phyloP scores from a whole-genome alignment of 208 protist genomes.

The Leishmania guyanensis region DNA sequence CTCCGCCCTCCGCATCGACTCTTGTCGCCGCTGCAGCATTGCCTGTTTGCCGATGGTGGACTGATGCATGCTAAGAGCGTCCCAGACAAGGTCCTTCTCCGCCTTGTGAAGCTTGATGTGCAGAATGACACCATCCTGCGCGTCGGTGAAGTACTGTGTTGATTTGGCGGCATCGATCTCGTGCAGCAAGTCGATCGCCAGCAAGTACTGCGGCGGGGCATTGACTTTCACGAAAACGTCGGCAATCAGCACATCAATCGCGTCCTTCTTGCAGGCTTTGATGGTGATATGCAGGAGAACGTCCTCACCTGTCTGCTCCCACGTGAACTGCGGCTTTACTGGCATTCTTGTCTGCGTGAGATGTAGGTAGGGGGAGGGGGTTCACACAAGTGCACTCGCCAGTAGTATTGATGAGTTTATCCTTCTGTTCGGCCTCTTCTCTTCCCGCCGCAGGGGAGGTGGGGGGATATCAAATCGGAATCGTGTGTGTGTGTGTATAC shows the following conservation, averaged over 20 bases:
- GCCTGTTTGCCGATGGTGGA: constrained; percentile 35
- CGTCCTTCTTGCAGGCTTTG: constrained; percentile 82
- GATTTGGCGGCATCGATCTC: constrained; percentile 58
- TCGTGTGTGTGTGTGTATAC: background rate
- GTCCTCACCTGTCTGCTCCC: constrained; percentile 84
- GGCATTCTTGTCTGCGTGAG: constrained; percentile 57
- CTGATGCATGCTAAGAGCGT: constrained; percentile 51
- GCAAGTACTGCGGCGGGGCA: constrained; percentile 81
- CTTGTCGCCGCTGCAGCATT: constrained; percentile 66
- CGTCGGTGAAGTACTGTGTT: constrained; percentile 49
- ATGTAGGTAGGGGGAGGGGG: background rate
- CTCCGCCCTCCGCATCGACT: constrained; percentile 66
- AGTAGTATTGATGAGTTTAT: background rate
- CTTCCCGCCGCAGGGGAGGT: background rate
- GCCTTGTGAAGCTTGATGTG: constrained; percentile 72
- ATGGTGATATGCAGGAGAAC: constrained; percentile 73
- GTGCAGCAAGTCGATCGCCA: constrained; percentile 86
- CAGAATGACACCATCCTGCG: constrained; percentile 36
- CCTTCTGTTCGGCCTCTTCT: background rate
- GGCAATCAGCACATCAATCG: constrained; percentile 85
- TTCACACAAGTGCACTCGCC: background rate
- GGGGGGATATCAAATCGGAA: background rate
- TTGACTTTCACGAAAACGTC: constrained; percentile 89
- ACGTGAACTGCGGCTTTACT: constrained; percentile 80
- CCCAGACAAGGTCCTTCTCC: constrained; percentile 51